Evolutionary conservation across 768 basidiomycete species (phyloP), one percentile per base, ranked within the genome.

Genomic region (Termitomyces sp.): DNA sequence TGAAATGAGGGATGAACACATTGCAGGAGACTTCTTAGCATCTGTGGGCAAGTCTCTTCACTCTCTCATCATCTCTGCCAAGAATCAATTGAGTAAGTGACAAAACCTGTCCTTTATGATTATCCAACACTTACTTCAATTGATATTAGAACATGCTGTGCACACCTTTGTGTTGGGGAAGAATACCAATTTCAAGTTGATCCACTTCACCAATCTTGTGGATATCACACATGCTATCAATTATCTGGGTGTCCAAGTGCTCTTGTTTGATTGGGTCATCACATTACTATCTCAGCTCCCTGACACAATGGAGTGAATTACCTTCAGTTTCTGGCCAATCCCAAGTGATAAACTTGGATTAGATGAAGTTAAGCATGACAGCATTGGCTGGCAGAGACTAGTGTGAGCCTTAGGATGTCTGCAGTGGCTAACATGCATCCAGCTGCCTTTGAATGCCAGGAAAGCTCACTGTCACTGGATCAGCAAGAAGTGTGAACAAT

Each of bases 191-290:
- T 17, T 61, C 2, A 48, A 42, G 12, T 43, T 52, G 3, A 34
- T 59, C 19, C 58, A 59, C 42, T 61, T 61, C 34, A n/a, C 47
- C 12, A 45, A 61, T 32, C 61, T 61, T 5, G 58, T 61, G 14
- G 61, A 61, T 44, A 55, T 58, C 9, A 49, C 8, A 5, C 52
- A 61, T n/a, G 27, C 55, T 4, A 14, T 27, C 19, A 10, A 12
- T 11, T 19, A 37, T 41, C 45, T 16, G 35, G 11, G 23, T 17
- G 17, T 16, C 9, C 32, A 12, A 14, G 47, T 54, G 11, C 44
- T 56, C 28, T 59, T 57, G 2, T 48, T 58, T 5, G 25, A 56
- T n/a, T 59, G 58, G 61, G 58, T 61, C 27, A 54, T 61, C 1
- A 46, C 23, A 21, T 9, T 59, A 23, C 17, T 59, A 14, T 17